Evolutionary conservation across 495 filamentous ascomycete species (phyloP).

Genomic region (Pyronema domesticum): DNA sequence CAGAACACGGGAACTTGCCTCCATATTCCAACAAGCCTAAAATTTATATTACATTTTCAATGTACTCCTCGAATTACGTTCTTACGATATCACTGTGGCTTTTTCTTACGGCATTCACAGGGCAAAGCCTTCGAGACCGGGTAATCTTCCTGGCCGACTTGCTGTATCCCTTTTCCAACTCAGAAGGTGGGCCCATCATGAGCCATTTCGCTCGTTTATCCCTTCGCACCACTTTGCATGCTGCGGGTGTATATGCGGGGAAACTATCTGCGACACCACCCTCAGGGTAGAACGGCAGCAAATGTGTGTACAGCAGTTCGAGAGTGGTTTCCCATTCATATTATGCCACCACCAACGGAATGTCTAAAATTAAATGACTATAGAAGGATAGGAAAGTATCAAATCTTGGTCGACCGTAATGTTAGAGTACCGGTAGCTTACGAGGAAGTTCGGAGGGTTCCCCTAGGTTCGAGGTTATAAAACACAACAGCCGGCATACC

Average conservation of each 20-base stretch:
- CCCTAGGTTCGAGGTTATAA: no score
- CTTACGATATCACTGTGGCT: no score
- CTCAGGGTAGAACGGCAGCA: neutral
- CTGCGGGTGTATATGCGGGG: conserved; percentile 3
- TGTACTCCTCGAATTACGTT: no score
- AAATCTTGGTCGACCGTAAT: no score
- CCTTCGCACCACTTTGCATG: neutral
- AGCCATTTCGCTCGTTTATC: neutral
- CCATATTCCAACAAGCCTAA: no score
- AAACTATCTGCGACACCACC: neutral
- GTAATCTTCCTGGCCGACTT: neutral
- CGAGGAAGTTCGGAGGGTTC: no score
- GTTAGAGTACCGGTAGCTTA: no score
- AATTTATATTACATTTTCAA: no score
- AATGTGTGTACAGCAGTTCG: neutral
- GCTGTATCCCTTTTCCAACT: neutral
- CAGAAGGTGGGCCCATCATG: neutral
- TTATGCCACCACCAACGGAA: conserved; percentile 1
- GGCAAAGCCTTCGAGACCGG: neutral
- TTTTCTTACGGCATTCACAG: no score
- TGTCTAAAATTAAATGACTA: neutral
- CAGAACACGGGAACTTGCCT: no score
- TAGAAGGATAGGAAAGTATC: no score
- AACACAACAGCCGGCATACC: no score
- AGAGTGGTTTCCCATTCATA: neutral